Conservation (phyloP, 129 eudicot genomes). For the Smallanthus sonchifolius region DNA sequence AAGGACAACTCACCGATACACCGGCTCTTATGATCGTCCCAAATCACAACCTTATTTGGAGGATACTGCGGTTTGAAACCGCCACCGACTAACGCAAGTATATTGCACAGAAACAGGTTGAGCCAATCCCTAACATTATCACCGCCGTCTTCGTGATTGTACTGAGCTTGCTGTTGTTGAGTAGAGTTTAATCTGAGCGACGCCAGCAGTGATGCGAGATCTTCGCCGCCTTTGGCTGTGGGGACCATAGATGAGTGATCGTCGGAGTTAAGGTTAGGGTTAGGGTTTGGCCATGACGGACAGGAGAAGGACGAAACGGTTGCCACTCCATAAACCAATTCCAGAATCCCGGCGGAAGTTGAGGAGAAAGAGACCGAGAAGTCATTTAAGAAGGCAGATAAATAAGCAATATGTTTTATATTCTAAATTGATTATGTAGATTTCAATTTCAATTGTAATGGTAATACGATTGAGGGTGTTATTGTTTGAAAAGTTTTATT, state of each 20-base stretch:
- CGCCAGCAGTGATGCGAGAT: conserved; percentile 17
- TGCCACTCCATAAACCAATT: no score
- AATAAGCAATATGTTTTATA: no score
- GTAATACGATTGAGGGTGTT: no score
- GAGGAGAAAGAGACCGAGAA: no score
- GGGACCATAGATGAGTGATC: conserved; percentile 12
- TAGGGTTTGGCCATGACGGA: conserved; percentile 45
- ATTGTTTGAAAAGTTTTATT: no score
- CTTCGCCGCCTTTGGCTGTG: neutral
- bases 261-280: conserved; percentile 44
- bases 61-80: conserved; percentile 88
- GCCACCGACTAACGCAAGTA: conserved; percentile 81
- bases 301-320: conserved; percentile 50
- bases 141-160: conserved; percentile 14
- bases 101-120: conserved; percentile 44
- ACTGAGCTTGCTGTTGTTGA: conserved; percentile 15
- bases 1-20: conserved; percentile 85
- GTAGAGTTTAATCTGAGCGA: conserved; percentile 10
- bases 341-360: no score
- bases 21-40: conserved; percentile 83
- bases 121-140: conserved; percentile 22
- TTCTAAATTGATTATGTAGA: no score
- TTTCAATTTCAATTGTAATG: no score
- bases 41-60: conserved; percentile 74
- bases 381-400: no score